Conservation (phyloP, 2,329 filamentous ascomycete genomes). For the Calycina marina region DNA sequence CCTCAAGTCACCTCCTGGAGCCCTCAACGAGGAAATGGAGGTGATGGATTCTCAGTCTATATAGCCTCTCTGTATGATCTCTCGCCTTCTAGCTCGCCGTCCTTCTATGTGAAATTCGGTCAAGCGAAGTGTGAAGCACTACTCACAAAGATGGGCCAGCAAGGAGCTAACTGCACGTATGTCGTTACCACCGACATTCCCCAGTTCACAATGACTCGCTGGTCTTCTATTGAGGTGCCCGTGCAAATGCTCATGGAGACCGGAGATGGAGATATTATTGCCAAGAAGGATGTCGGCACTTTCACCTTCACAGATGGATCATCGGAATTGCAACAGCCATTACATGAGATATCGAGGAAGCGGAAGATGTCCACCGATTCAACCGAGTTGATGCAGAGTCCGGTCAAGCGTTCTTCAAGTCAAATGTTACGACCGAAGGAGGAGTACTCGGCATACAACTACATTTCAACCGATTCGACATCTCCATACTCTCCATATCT, state of each 20-base stretch:
- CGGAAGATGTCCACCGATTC: slow-evolving; percentile 38
- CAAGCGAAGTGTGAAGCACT: slow-evolving; percentile 55
- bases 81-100: slow-evolving; percentile 38
- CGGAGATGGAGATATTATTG: slow-evolving; percentile 33
- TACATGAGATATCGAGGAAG: slow-evolving; percentile 33
- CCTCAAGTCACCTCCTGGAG: slow-evolving; percentile 55
- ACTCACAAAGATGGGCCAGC: slow-evolving; percentile 44
- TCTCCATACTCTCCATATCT: slow-evolving; percentile 33
- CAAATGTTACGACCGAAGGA: slow-evolving; percentile 33
- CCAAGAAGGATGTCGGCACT: slow-evolving; percentile 39
- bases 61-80: slow-evolving; percentile 66
- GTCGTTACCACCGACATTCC: slow-evolving; percentile 60
- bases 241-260: slow-evolving; percentile 46
- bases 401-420: slow-evolving; percentile 31
- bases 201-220: slow-evolving; percentile 40
- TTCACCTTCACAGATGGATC: slow-evolving; percentile 43
- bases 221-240: slow-evolving; percentile 38
- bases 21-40: slow-evolving; percentile 52
- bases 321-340: slow-evolving; percentile 22
- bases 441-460: slow-evolving; percentile 39
- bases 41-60: slow-evolving; percentile 59
- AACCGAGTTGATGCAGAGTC: slow-evolving; percentile 30
- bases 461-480: slow-evolving; percentile 30
- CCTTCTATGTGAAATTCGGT: slow-evolving; percentile 63
- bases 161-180: slow-evolving; percentile 52